Evolutionary conservation across 1,284 basidiomycete species (phyloP), one percentile per base, ranked within the genome.

Genomic region (Volvariella volvacea): DNA sequence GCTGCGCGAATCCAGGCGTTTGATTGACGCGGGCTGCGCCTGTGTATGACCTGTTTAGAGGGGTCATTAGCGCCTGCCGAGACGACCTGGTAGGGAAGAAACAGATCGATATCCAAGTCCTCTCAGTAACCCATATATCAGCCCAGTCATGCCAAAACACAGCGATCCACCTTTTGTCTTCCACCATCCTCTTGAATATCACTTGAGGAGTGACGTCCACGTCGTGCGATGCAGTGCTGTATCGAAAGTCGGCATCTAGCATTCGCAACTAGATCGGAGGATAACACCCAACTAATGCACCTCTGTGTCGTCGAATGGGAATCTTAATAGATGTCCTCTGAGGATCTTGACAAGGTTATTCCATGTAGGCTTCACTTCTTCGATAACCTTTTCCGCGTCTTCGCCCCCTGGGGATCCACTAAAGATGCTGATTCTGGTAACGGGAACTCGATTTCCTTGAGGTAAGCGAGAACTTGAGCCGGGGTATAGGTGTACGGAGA

Each of bases 211-310:
- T 55, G 3, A 68, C 57, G 25, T 65, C 60, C 53, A 68, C 59
- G 4, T 45, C 43, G 43, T 66, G 64, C 20, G 56, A 50, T n/a
- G 53, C 41, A 2, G 60, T 56, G 43, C 66, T 68, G 10, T n/a
- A n/a, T n/a, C n/a, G n/a, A 7, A 39, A 6, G 25, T 6, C 9
- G n/a, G 2, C 8, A 31, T 30, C 16, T n/a, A n/a, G n/a, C n/a
- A n/a, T n/a, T n/a, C n/a, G n/a, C 30, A 31, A n/a, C 30, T n/a
- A 9, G 30, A 31, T 31, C 30, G 30, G 9, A 31, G n/a, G n/a
- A 9, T 31, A n/a, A 31, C n/a, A 55, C 63, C 48, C 50, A n/a
- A 67, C 66, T 66, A 67, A 40, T 68, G 65, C 62, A 68, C 64
- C 10, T 52, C 52, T 0, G 59, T 64, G 43, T 66, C 66, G 43